Evolutionary conservation across 768 basidiomycete species (phyloP).

Genomic region (Boletus pseudo-olivaceus): DNA sequence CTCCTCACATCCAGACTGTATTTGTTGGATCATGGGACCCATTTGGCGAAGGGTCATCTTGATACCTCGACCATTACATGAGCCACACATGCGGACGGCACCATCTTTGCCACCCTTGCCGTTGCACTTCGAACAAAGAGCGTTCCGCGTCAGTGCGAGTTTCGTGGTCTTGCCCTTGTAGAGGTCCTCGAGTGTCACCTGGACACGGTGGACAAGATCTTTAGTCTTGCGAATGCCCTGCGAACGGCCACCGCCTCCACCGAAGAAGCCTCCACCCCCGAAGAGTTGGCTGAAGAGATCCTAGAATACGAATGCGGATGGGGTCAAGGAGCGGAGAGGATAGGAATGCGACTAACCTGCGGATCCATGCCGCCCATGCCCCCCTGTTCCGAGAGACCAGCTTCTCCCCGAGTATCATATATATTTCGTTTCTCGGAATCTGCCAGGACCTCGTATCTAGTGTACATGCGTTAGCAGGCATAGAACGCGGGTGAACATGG

Average conservation of each 20-base stretch:
- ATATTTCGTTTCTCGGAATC: conserved; percentile 76
- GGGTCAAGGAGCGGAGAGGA: background rate
- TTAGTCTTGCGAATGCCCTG: conserved; percentile 90
- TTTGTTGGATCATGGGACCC: conserved; percentile 99
- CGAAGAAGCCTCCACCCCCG: conserved; percentile 79
- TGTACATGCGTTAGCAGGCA: background rate
- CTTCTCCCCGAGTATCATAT: conserved; percentile 92
- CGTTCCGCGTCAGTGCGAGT: conserved; percentile 92
- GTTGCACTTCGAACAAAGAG: conserved; percentile 90
- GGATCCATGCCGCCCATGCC: conserved; percentile 97
- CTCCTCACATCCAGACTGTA: conserved; percentile 92
- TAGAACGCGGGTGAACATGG: background rate
- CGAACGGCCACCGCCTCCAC: conserved; percentile 57
- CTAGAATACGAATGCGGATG: conserved; percentile 32
- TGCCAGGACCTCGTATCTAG: conserved; percentile 88
- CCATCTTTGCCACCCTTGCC: conserved; percentile 98
- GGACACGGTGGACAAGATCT: conserved; percentile 95
- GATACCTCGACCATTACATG: conserved; percentile 87
- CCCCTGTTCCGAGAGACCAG: conserved; percentile 80
- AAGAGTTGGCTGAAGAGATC: conserved; percentile 98
- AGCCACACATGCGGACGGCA: conserved; percentile 73
- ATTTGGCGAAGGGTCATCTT: conserved; percentile 92
- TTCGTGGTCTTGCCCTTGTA: conserved; percentile 99
- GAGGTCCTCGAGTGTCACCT: conserved; percentile 95
- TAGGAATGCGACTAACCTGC: conserved; percentile 51